phyloP scores from a whole-genome alignment of 225 moss, liverwort and hornwort genomes.

The Pseudisothecium myosuroides region DNA sequence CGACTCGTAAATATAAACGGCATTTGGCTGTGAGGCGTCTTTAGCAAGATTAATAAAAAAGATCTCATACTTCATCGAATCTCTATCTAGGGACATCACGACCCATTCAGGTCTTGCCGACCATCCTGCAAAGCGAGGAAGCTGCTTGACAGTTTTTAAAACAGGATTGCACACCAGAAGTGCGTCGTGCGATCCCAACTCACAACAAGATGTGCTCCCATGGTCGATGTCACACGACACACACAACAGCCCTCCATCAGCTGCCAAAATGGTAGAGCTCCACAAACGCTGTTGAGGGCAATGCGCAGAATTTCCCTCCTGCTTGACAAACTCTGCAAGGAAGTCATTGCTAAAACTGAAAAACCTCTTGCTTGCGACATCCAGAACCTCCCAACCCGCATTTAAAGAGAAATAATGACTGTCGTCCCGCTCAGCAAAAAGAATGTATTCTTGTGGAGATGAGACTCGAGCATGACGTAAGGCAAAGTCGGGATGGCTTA shows the following conservation, averaged over 20 bases:
- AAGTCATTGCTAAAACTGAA: not conserved
- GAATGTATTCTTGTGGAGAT: not conserved
- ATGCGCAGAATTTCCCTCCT: not conserved
- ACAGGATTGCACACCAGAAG: too few species aligned
- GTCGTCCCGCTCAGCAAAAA: not conserved
- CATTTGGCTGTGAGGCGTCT: too few species aligned
- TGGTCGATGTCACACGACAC: not conserved
- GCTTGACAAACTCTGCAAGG: not conserved
- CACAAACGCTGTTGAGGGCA: not conserved
- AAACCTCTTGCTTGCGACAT: not conserved
- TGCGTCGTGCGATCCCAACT: too few species aligned
- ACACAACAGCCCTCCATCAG: not conserved
- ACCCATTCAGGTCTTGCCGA: too few species aligned
- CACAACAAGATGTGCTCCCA: too few species aligned
- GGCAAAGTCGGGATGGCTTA: too few species aligned
- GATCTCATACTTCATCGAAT: too few species aligned
- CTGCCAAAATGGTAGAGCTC: not conserved
- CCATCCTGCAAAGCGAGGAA: too few species aligned
- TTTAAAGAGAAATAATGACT: fast-evolving
- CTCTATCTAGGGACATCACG: too few species aligned
- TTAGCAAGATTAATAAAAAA: too few species aligned
- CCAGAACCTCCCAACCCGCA: not conserved
- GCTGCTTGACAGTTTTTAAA: too few species aligned
- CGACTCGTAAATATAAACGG: too few species aligned
- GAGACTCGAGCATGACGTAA: not conserved